These are phyloP conservation scores for Micractinium sp. DNA, from an alignment of 139 green algal genomes.

Conservation along the genomic window DNA sequence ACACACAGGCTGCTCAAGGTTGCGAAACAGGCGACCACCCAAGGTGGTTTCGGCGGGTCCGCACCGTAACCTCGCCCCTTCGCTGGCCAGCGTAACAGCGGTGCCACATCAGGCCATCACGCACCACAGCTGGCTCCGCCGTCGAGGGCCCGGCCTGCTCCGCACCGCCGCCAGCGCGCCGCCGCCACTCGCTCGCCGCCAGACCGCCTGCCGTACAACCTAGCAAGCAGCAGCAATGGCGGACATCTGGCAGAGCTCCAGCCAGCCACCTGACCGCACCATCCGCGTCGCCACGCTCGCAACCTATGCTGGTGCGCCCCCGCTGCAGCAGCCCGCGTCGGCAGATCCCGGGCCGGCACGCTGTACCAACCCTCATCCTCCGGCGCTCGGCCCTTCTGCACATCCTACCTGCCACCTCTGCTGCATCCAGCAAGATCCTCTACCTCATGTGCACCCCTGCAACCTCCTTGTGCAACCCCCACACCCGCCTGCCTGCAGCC, in stretches of 20 bases:
- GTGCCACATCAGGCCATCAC: not conserved
- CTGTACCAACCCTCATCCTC: not conserved
- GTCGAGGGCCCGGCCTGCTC: too few relatives aligned
- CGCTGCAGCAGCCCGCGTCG: not conserved
- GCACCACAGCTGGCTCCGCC: not conserved
- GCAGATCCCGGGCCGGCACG: not conserved
- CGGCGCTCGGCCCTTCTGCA: not conserved
- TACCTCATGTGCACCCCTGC: not conserved
- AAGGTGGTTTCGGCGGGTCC: too few relatives aligned
- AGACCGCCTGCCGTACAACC: not conserved
- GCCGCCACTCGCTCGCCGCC: too few relatives aligned
- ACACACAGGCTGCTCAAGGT: too few relatives aligned
- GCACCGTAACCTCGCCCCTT: too few relatives aligned
- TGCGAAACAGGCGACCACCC: too few relatives aligned
- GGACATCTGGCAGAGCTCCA: constrained; percentile 9
- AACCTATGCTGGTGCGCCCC: not conserved
- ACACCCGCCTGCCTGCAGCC: not conserved
- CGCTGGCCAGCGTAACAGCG: not conserved
- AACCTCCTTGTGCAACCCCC: not conserved
- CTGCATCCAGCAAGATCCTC: not conserved
- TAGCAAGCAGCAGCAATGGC: not conserved
- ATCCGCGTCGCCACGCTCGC: constrained; percentile 7
- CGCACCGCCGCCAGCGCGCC: too few relatives aligned
- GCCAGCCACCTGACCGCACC: not conserved
- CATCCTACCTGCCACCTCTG: not conserved